These are phyloP conservation scores for Nymphaea colorata DNA, from an alignment of 164 flowering plant species.

Conservation along the genomic window DNA sequence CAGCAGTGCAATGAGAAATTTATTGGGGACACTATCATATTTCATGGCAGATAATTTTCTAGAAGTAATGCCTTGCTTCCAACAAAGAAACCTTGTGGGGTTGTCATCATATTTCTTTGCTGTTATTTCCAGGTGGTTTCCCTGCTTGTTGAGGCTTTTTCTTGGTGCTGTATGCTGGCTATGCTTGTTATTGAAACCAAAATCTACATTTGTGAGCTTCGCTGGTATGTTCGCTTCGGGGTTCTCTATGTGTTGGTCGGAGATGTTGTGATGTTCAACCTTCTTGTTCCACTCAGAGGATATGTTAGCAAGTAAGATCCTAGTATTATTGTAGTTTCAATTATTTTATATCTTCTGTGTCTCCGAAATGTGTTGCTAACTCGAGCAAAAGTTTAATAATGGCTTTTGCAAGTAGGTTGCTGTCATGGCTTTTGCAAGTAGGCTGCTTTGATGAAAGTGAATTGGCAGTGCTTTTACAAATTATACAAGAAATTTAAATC, in stretches of 20 bases:
- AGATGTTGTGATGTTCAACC: conserved; percentile 67
- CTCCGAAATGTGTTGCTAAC: no score
- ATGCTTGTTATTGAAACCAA: conserved; percentile 66
- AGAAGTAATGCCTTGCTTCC: no score
- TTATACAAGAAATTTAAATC: no score
- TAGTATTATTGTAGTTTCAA: not conserved
- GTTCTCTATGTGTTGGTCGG: conserved; percentile 72
- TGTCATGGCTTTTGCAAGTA: no score
- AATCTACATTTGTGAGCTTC: conserved; percentile 63
- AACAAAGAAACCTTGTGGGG: no score
- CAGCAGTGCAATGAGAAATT: no score
- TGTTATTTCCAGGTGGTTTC: conserved; percentile 38
- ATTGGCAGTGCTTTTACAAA: no score
- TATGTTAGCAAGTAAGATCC: conserved; percentile 42
- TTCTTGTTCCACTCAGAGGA: conserved; percentile 45
- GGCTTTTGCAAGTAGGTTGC: no score
- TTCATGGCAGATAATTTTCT: no score
- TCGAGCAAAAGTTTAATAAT: no score
- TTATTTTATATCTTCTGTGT: not conserved
- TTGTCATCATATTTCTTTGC: not conserved
- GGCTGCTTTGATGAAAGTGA: no score
- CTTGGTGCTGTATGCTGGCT: conserved; percentile 71
- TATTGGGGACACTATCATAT: no score
- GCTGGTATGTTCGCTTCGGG: conserved; percentile 90
- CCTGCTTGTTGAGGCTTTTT: conserved; percentile 51